Base-by-base conservation (phyloP, 2,329 filamentous ascomycete species). In the Penicillium rolfsii region DNA sequence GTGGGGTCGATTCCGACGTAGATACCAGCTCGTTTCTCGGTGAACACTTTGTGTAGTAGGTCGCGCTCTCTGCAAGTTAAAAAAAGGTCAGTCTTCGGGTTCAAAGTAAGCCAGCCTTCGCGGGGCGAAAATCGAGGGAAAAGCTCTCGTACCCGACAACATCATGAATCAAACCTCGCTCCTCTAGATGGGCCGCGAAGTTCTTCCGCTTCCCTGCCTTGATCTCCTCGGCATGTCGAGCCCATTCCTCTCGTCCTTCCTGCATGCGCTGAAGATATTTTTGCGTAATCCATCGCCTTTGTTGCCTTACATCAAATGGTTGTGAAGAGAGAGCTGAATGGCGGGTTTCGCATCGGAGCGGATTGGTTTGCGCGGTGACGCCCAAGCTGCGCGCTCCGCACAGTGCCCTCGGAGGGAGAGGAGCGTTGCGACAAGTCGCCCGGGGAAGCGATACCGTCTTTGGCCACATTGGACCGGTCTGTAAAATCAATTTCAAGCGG, bases 1-100 rank as follows among this genome's bases (percentile, higher is more conserved):
- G 81, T 83, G 41, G 81, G 81, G 61, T 83, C 81, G 24, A 83
- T 73, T 59, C 81, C 81, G 28, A 75, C 77, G 63, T 83, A 83
- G 28, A 80, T 71, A 12, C 81, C 81, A 19, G 77, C 72, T 60
- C 81, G 71, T 61, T 80, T 81, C 58, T 81, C 71, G 5, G 76
- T 81, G 49, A 83, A 75, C 9, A 83, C 56, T 36, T 71, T 71
- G 57, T 82, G 73, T 46, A 82, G 65, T 22, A 78, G 68, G 36
- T 81, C 75, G 46, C 78, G 75, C 57, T 79, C 75, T 24, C 80
- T 80, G 56, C 2, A 43, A 30, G 8, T 54, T 33, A 22, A 14
- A 9, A 45, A 28, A 30, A 66, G 64, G 7, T 65, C 22, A 62
- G 49, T 28, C 22, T 14, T 2, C 6, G 16, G 16, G 45, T 16